Conservation (phyloP, 1,284 basidiomycete genomes). For the Trametes sp. region DNA sequence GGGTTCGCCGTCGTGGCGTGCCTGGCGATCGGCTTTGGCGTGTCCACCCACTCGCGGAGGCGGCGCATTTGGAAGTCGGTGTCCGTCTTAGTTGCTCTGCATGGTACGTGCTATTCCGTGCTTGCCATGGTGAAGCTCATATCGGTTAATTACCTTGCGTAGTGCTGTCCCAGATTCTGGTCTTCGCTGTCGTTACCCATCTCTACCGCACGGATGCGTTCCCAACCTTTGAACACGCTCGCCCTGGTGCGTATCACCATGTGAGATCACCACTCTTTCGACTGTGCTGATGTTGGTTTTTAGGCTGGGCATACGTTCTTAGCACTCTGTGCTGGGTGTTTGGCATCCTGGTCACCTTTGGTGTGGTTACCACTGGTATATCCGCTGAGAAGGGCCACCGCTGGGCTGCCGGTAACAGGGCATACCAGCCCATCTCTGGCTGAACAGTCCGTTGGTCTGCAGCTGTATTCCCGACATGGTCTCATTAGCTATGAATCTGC, state of each 20-base stretch:
- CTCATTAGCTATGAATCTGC: too few species aligned
- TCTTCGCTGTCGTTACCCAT: constrained; percentile 73
- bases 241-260: constrained; percentile 56
- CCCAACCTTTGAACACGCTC: constrained; percentile 63
- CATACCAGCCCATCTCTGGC: constrained; percentile 60
- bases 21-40: constrained; percentile 66
- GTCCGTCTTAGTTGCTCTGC: constrained; percentile 65
- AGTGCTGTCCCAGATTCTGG: constrained; percentile 68
- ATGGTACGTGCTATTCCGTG: constrained; percentile 51
- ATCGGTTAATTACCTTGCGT: too few species aligned
- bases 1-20: constrained; percentile 69
- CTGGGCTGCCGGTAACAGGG: constrained; percentile 81
- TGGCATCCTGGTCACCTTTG: constrained; percentile 57
- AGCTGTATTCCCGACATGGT: too few species aligned
- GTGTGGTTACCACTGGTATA: constrained; percentile 68
- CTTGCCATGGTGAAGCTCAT: not conserved
- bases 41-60: constrained; percentile 74
- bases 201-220: constrained; percentile 56
- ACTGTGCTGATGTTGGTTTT: not conserved
- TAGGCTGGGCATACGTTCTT: constrained; percentile 66
- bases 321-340: constrained; percentile 68
- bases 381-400: constrained; percentile 70
- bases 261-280: not conserved
- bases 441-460: too few species aligned
- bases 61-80: constrained; percentile 78